Conservation (phyloP, 305 asterid species). For the Fraxinus greggii region DNA sequence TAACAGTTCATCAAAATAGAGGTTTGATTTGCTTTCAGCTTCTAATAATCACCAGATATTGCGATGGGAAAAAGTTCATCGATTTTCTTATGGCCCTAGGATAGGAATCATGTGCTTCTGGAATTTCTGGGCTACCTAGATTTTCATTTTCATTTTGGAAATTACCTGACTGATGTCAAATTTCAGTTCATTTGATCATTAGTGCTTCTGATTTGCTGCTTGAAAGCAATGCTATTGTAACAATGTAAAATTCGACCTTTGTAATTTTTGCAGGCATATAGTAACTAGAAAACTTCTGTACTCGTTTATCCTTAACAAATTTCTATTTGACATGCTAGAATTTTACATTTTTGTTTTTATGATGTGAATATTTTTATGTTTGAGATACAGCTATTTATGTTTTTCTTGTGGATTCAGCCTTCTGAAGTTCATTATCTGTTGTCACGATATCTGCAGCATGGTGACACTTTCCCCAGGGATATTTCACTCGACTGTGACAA, state of each 20-base stretch:
- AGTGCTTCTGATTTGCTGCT: not conserved
- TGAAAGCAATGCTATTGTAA: constrained; percentile 3
- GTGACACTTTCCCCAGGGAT: not conserved
- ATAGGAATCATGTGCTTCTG: constrained; percentile 5
- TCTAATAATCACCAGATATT: not conserved
- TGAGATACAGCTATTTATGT: not conserved
- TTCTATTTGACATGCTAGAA: not conserved
- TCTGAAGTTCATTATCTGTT: not conserved
- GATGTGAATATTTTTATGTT: not conserved
- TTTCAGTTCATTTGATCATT: constrained; percentile 5
- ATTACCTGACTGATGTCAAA: not conserved
- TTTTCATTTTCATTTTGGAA: constrained; percentile 5
- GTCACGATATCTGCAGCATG: not conserved
- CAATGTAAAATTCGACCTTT: constrained; percentile 18
- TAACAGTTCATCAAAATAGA: constrained; percentile 4
- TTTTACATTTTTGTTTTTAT: not conserved
- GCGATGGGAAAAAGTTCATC: not conserved
- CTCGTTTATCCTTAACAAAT: not conserved
- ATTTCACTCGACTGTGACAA: not conserved
- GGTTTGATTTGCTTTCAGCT: not conserved
- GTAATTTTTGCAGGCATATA: not conserved
- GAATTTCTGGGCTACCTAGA: not conserved
- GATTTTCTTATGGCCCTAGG: not conserved
- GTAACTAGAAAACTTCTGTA: not conserved
- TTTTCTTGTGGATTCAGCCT: not conserved